phyloP scores from a whole-genome alignment of 1,284 basidiomycete genomes.

The Cutaneotrichosporon sp. region DNA sequence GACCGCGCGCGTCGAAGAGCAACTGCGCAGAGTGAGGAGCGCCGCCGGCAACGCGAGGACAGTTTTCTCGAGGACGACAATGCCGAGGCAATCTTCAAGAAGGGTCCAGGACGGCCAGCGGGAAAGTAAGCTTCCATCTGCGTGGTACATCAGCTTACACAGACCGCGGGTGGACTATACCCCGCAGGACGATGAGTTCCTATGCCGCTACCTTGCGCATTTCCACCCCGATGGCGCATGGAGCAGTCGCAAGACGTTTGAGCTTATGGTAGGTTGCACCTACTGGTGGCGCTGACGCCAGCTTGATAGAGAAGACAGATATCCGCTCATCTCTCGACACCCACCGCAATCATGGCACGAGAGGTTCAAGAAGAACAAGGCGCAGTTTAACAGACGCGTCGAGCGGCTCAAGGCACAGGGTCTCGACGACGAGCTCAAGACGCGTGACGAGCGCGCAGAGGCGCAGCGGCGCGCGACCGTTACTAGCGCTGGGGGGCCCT shows the following conservation, averaged over 20 bases:
- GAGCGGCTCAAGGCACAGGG: conserved; percentile 11
- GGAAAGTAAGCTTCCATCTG: conserved; percentile 29
- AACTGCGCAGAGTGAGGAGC: background rate
- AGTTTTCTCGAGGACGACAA: conserved; percentile 24
- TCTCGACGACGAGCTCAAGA: conserved; percentile 29
- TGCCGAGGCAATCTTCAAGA: conserved; percentile 8
- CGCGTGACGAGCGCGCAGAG: conserved; percentile 23
- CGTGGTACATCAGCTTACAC: background rate
- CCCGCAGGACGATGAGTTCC: conserved; percentile 39
- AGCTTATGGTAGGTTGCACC: conserved; percentile 25
- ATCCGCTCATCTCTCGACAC: conserved; percentile 27
- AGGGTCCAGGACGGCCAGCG: conserved; percentile 34
- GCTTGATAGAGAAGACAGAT: conserved; percentile 4
- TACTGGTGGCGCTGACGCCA: conserved; percentile 7
- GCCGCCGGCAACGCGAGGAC: conserved; percentile 11
- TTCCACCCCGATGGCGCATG: conserved; percentile 28
- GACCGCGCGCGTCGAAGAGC: too few relatives aligned
- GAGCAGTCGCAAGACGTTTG: conserved; percentile 36
- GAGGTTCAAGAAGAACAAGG: conserved; percentile 37
- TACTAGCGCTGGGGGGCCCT: too few relatives aligned
- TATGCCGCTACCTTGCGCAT: conserved; percentile 37
- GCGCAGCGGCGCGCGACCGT: too few relatives aligned
- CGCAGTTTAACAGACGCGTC: conserved; percentile 22
- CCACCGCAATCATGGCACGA: conserved; percentile 42
- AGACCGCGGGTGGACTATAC: conserved; percentile 40